A percentile compares a stretch with the other conserved stretches of the same genome.
phyloP scores from a whole-genome alignment of 768 basidiomycete species.

The Serendipita sp. region DNA sequence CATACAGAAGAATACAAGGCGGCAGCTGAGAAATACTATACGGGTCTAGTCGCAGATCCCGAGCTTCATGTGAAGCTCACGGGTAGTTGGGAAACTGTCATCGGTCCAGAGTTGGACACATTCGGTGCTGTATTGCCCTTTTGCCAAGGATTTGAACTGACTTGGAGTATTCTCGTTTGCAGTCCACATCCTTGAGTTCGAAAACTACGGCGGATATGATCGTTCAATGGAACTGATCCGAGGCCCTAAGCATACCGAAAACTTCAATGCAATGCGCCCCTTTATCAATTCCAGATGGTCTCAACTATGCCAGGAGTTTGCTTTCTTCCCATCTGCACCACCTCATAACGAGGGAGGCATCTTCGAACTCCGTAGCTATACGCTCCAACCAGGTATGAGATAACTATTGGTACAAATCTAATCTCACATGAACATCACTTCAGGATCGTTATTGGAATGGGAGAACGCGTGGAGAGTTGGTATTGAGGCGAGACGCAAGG shows the following conservation, averaged over 20 bases:
- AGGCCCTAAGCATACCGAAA: constrained; percentile 37
- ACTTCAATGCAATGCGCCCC: constrained; percentile 63
- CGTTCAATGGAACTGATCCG: constrained; percentile 47
- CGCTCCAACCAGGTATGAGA: constrained; percentile 19
- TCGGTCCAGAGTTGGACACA: constrained; percentile 71
- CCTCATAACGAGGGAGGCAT: constrained; percentile 77
- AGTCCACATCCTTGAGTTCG: constrained; percentile 78
- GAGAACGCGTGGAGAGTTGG: constrained; percentile 87
- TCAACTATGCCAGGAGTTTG: constrained; percentile 86
- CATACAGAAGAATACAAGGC: constrained; percentile 68
- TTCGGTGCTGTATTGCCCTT: constrained; percentile 39
- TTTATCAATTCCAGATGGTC: constrained; percentile 51
- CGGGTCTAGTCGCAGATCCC: constrained; percentile 55
- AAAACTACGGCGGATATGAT: constrained; percentile 83
- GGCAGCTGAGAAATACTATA: constrained; percentile 77
- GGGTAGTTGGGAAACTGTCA: constrained; percentile 81
- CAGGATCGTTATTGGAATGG: constrained; percentile 89
- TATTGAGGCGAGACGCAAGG: constrained; percentile 80
- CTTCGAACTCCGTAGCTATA: constrained; percentile 82
- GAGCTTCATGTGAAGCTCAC: constrained; percentile 71
- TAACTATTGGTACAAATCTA: constrained; percentile 8
- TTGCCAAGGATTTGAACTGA: not conserved
- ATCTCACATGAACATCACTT: constrained; percentile 27
- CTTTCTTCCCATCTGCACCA: constrained; percentile 82
- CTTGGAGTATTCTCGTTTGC: not conserved